A percentile compares a stretch with the other conserved stretches of the same genome.
Evolutionary conservation across 257 asterid genomes (phyloP).

Genomic region (Hygrophila difformis): DNA sequence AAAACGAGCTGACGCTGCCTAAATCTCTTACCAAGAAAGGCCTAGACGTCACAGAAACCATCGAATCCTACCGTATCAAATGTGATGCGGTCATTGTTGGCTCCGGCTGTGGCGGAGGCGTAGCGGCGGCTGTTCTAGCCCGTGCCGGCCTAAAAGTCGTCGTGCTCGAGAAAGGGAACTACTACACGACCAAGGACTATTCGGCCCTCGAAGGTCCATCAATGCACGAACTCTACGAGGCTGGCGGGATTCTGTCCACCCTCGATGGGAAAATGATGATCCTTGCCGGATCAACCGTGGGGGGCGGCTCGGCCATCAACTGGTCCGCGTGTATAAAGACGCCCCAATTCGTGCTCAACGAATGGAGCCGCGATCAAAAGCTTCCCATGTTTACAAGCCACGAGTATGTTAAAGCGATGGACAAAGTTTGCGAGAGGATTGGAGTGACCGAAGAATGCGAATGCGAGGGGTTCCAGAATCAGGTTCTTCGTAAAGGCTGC

Average conservation of each 20-base stretch:
- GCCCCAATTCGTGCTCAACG: conserved; percentile 41
- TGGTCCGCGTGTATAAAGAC: conserved; percentile 81
- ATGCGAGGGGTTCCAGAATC: conserved; percentile 70
- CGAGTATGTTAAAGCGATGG: conserved; percentile 51
- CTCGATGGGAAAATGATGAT: conserved; percentile 56
- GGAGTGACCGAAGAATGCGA: conserved; percentile 53
- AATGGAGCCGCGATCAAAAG: conserved; percentile 42
- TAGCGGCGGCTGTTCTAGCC: conserved; percentile 73
- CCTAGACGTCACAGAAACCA: conserved; percentile 29
- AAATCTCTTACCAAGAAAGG: conserved; percentile 41
- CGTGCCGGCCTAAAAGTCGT: conserved; percentile 62
- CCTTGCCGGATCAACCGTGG: conserved; percentile 82
- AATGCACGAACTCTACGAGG: conserved; percentile 44
- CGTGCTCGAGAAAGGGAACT: conserved; percentile 75
- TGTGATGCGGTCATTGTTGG: conserved; percentile 82
- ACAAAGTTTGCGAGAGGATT: conserved; percentile 52
- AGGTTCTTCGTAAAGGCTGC: conserved; percentile 62
- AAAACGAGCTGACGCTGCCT: conserved; percentile 33
- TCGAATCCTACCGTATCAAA: conserved; percentile 28
- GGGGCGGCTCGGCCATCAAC: conserved; percentile 90
- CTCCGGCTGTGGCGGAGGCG: conserved; percentile 90
- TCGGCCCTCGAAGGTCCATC: conserved; percentile 84
- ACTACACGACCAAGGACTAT: conserved; percentile 46
- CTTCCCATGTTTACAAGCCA: conserved; percentile 32
- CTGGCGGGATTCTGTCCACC: conserved; percentile 61